These are phyloP conservation scores for Aspergillus glaucus DNA, from an alignment of 2,329 filamentous ascomycete species.

Conservation along the genomic window DNA sequence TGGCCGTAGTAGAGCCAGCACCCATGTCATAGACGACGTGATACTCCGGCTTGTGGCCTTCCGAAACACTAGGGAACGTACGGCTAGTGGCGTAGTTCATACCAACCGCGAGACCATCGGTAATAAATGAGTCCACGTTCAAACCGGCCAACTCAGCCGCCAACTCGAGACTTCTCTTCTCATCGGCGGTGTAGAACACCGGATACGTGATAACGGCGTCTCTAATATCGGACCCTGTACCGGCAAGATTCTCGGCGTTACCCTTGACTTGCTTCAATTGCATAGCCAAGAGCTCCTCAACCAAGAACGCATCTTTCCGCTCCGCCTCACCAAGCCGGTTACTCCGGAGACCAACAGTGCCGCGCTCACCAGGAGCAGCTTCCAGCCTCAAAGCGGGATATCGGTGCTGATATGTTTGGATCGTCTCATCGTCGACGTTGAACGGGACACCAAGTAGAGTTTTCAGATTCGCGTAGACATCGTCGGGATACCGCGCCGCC, in stretches of 20 bases:
- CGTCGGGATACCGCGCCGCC: slow-evolving; percentile 77
- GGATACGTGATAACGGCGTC: slow-evolving; percentile 87
- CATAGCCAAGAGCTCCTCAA: slow-evolving; percentile 95
- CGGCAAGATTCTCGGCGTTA: slow-evolving; percentile 80
- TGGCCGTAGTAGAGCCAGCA: slow-evolving; percentile 86
- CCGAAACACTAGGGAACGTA: slow-evolving; percentile 76
- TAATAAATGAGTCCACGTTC: slow-evolving; percentile 76
- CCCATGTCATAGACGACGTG: slow-evolving; percentile 98
- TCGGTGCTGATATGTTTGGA: slow-evolving; percentile 64
- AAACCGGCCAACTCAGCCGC: slow-evolving; percentile 84
- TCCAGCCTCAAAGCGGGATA: slow-evolving; percentile 74
- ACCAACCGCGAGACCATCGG: slow-evolving; percentile 85
- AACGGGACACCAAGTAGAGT: slow-evolving; percentile 69
- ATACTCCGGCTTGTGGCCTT: slow-evolving; percentile 80
- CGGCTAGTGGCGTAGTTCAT: slow-evolving; percentile 91
- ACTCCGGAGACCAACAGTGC: slow-evolving; percentile 78
- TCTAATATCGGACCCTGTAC: slow-evolving; percentile 64
- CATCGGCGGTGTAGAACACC: slow-evolving; percentile 81
- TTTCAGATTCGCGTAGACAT: slow-evolving; percentile 94
- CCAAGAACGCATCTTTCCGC: slow-evolving; percentile 57
- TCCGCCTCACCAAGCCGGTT: slow-evolving; percentile 59
- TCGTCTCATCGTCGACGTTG: slow-evolving; percentile 42
- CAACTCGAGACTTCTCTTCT: slow-evolving; percentile 77
- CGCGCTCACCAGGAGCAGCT: slow-evolving; percentile 45
- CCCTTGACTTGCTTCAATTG: slow-evolving; percentile 83